Conservation (phyloP, 2,329 filamentous ascomycete genomes). For the Calonectria montana region DNA sequence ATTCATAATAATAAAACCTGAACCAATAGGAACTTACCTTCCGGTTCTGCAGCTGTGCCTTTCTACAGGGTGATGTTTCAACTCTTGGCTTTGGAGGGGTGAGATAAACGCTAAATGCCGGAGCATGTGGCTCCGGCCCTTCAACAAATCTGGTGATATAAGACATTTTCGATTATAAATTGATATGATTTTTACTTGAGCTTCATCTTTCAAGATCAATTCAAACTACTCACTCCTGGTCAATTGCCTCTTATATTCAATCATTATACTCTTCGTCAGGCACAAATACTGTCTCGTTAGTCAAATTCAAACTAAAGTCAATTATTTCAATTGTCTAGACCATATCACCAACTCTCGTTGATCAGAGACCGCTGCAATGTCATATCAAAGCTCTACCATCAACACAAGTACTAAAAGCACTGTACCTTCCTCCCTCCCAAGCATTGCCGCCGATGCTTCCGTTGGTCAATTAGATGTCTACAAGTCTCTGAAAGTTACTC, state of each 20-base stretch:
- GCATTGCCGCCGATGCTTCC: neutral
- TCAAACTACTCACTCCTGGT: neutral
- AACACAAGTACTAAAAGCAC: neutral
- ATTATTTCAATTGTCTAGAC: neutral
- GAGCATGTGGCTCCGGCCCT: no score
- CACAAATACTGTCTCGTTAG: neutral
- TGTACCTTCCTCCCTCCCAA: neutral
- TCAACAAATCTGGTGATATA: no score
- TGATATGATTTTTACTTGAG: no score
- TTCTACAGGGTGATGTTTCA: no score
- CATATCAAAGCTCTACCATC: neutral
- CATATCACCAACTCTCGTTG: neutral
- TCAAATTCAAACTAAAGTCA: neutral
- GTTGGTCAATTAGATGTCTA: neutral
- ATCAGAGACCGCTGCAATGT: neutral
- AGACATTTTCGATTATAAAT: no score
- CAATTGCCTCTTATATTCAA: neutral
- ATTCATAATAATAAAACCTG: no score
- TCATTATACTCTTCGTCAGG: neutral
- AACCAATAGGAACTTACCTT: no score
- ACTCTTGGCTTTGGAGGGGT: no score
- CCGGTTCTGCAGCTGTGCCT: no score
- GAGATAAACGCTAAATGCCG: no score
- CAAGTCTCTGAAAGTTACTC: neutral
- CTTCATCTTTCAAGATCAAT: no score